Conservation (phyloP, 176 grass and related monocot genomes). For the Tillandsia fasciculata region DNA sequence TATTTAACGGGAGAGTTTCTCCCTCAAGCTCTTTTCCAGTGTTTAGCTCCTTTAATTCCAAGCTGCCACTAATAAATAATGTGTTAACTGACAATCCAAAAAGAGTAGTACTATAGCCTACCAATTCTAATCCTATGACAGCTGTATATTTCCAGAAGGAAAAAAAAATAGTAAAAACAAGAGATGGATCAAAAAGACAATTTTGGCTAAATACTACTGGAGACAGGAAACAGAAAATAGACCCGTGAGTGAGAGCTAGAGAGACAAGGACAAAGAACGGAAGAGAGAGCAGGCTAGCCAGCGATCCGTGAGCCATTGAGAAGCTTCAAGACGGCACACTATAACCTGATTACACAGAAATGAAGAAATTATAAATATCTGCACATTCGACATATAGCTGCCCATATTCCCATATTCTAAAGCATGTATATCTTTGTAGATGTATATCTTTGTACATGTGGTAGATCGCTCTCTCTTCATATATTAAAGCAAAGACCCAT, state of each 20-base stretch:
- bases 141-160: no score
- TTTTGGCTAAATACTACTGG: neutral
- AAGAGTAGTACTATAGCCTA: neutral
- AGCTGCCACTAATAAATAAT: slow-evolving; percentile 22
- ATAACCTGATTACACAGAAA: no score
- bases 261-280: neutral
- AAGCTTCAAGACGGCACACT: neutral
- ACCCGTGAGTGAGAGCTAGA: neutral
- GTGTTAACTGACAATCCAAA: neutral
- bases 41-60: slow-evolving; percentile 27
- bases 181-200: neutral
- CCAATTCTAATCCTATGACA: no score
- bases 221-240: neutral
- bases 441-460: no score
- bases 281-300: neutral
- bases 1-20: slow-evolving; percentile 47
- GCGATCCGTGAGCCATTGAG: neutral
- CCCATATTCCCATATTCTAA: no score
- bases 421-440: no score
- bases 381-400: no score
- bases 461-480: no score
- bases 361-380: no score
- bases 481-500: no score
- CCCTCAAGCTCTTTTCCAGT: slow-evolving; percentile 49
- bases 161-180: neutral